Evolutionary conservation across 495 filamentous ascomycete species (phyloP).

Genomic region (Neurospora tetrasperma): DNA sequence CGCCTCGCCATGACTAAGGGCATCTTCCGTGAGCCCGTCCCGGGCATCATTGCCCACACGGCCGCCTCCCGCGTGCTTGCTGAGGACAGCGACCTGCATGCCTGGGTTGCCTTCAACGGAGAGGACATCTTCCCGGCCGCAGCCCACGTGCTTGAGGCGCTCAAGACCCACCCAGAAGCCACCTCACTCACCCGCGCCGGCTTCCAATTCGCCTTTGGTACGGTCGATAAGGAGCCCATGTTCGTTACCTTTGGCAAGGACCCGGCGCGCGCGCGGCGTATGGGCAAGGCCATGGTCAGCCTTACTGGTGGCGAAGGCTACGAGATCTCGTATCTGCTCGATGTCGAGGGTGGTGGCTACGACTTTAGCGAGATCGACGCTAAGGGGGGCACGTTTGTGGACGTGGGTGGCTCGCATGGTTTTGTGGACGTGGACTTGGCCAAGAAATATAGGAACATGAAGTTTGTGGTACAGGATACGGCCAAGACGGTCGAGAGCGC

Average conservation of each 20-base stretch:
- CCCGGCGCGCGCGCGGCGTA: constrained; percentile 34
- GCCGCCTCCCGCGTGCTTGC: constrained; percentile 36
- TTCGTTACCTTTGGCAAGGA: constrained; percentile 40
- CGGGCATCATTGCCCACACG: constrained; percentile 44
- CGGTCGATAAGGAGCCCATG: constrained; percentile 38
- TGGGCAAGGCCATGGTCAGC: constrained; percentile 43
- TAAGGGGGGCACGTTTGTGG: constrained; percentile 36
- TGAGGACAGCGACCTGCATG: constrained; percentile 30
- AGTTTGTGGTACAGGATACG: constrained; percentile 50
- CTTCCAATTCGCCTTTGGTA: constrained; percentile 38
- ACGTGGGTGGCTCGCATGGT: constrained; percentile 47
- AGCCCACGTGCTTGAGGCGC: constrained; percentile 28
- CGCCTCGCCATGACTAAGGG: constrained; percentile 46
- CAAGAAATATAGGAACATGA: constrained; percentile 32
- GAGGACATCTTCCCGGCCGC: constrained; percentile 43
- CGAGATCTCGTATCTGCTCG: constrained; percentile 33
- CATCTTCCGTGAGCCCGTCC: constrained; percentile 44
- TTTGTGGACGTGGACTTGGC: constrained; percentile 43
- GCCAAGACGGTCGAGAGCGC: constrained; percentile 35
- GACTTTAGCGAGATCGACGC: constrained; percentile 33
- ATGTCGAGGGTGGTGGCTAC: constrained; percentile 29
- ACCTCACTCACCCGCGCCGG: constrained; percentile 33
- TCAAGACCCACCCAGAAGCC: constrained; percentile 30
- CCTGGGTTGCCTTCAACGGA: constrained; percentile 41
- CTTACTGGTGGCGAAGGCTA: constrained; percentile 41